Evolutionary conservation across 176 grass and related monocot species (phyloP).

Genomic region (Dendrocalamus sinicus): DNA sequence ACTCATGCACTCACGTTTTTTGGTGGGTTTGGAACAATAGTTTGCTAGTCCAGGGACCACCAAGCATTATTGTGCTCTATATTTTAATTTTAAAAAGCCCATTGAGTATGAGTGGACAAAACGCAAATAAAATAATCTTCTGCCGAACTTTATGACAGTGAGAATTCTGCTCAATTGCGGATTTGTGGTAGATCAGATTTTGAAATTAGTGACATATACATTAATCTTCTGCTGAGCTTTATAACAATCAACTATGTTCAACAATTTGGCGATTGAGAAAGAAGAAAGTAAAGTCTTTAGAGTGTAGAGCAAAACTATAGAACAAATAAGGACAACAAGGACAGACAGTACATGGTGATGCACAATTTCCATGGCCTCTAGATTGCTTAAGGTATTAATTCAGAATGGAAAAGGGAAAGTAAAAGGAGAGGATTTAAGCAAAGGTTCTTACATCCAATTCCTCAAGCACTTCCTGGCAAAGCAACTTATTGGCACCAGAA

Average conservation of each 20-base stretch:
- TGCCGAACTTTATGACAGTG: background rate
- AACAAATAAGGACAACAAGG: conserved; percentile 3
- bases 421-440: conserved; percentile 28
- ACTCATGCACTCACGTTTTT: conserved; percentile 17
- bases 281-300: conserved; percentile 10
- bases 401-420: conserved; percentile 8
- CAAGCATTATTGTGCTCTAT: conserved; percentile 1
- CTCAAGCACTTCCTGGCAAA: conserved; percentile 91
- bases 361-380: conserved; percentile 15
- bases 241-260: conserved; percentile 3
- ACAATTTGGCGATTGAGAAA: background rate
- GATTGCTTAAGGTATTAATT: conserved; percentile 13
- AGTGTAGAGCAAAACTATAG: conserved; percentile 1
- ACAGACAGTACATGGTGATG: background rate
- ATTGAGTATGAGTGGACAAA: conserved; percentile 14
- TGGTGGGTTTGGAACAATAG: conserved; percentile 5
- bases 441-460: conserved; percentile 94
- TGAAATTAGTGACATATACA: background rate
- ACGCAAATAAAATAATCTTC: background rate
- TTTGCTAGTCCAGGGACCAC: conserved; percentile 12
- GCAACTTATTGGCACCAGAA: conserved; percentile 93
- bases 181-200: conserved; percentile 11
- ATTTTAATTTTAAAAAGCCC: conserved; percentile 13
- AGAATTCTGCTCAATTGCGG: conserved; percentile 21
- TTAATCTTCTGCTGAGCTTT: background rate